Evolutionary conservation across 2,329 filamentous ascomycete species (phyloP).

Genomic region (Arthroderma sp.): DNA sequence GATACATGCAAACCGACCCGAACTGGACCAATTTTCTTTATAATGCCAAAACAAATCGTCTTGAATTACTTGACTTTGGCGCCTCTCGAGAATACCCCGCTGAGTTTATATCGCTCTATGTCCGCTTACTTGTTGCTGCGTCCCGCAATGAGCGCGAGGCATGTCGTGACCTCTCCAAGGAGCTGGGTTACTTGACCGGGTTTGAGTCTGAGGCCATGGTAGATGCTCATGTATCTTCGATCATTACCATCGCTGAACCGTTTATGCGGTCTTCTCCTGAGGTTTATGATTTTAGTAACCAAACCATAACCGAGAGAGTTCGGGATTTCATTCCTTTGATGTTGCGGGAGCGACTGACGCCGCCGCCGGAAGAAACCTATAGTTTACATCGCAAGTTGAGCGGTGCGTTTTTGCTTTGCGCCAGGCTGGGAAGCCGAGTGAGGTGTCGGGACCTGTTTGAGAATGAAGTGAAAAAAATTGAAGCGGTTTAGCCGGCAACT

Average conservation of each 20-base stretch:
- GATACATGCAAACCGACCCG: slow-evolving; percentile 97
- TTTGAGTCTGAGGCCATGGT: slow-evolving; percentile 76
- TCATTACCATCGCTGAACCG: slow-evolving; percentile 83
- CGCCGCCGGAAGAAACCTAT: slow-evolving; percentile 95
- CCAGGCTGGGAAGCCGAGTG: slow-evolving; percentile 69
- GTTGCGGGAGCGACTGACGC: slow-evolving; percentile 74
- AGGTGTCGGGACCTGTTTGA: slow-evolving; percentile 65
- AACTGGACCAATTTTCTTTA: slow-evolving; percentile 99
- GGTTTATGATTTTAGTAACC: slow-evolving; percentile 80
- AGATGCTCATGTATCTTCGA: slow-evolving; percentile 75
- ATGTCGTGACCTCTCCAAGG: slow-evolving; percentile 55
- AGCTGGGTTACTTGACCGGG: slow-evolving; percentile 84
- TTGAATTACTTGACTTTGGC: slow-evolving; percentile 92
- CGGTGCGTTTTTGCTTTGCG: slow-evolving; percentile 87
- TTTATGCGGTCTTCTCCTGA: slow-evolving; percentile 65
- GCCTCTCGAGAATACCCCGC: slow-evolving; percentile 75
- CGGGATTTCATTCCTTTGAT: slow-evolving; percentile 80
- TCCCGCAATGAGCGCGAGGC: slow-evolving; percentile 52
- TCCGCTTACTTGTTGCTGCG: slow-evolving; percentile 67
- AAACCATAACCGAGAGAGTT: slow-evolving; percentile 93
- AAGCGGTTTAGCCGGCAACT: slow-evolving; percentile 9
- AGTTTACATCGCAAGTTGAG: slow-evolving; percentile 88
- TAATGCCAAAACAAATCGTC: slow-evolving; percentile 55
- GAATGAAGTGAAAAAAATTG: slow-evolving; percentile 20
- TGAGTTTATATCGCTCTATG: slow-evolving; percentile 66